Base-by-base conservation (phyloP, 148 eudicot genomes). In the Spergularia marina region DNA sequence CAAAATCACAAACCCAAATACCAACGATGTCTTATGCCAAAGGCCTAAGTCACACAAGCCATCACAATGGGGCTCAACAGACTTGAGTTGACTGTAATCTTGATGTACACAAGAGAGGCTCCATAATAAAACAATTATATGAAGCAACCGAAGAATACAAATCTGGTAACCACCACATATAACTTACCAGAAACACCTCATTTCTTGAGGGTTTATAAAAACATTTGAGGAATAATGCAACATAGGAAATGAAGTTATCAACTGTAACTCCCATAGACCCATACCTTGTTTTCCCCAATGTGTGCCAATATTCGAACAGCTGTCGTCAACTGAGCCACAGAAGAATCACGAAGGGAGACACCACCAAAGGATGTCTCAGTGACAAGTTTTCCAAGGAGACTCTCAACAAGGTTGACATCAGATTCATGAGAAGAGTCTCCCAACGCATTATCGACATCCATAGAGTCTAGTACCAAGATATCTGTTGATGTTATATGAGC, bases 251-350 rank as follows among this genome's bases (percentile, higher is more conserved):
- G 53, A 53, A 53, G 13, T 25, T 15, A 2, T 54, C 18, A 40
- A 12, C 16, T 17, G 53, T 36, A 66, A 17, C 59, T 6, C 15
- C 16, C 88, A n/a, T n/a, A n/a, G n/a, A n/a, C n/a, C n/a, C n/a
- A 82, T 91, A 96, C 99, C 88, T 88, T 62, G 74, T 89, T 91
- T 73, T 96, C 99, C 10, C 98, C 90, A 76, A 96, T 85, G 83
- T 85, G 84, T 17, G 98, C 91, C 86, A 96, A 84, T 83, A 93
- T 91, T 76, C 98, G 85, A 55, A 96, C 84, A 53, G 98, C 91
- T 74, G 99, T 96, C 17, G 94, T 96, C 77, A 96, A 81, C 75
- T 96, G 99, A 75, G 94, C 91, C 68, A 96, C 85, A 56, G 97
- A 90, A 53, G 99, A 87, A 82, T 92, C 99, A 52, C 99, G 97